Base-by-base conservation (phyloP, 2,329 filamentous ascomycete species). In the Pseudocercospora fijiensis region DNA sequence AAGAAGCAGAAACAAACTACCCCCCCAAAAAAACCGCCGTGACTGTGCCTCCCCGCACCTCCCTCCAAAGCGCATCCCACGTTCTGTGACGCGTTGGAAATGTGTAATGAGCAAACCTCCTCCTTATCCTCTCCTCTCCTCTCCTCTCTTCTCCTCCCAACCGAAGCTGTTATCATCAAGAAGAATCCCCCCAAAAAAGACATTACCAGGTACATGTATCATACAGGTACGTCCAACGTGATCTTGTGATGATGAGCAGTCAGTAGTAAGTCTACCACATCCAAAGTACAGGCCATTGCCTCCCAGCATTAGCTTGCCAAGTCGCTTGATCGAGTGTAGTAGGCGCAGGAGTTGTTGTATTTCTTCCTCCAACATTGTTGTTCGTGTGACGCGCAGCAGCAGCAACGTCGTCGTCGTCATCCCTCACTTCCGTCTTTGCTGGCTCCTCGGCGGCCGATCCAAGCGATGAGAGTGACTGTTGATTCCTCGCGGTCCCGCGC, bases 401-500 rank as follows among this genome's bases (percentile, higher is more conserved):
- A 33, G 47, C n/a, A n/a, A n/a, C n/a, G n/a, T n/a, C n/a, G n/a
- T n/a, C n/a, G n/a, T n/a, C 10, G 20, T 55, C 28, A 24, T 18
- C 27, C 20, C 16, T 49, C 59, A 69, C 66, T 69, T 69, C 60
- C 67, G 60, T 53, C 67, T 63, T 64, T 68, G 67, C 56, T 64
- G 64, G 56, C 60, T 65, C 51, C 65, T 57, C 57, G 66, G 64
- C 58, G 58, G 57, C 33, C 64, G 47, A 37, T 68, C 64, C 18
- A 56, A 41, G 22, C 62, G 61, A 57, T 63, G 58, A 18, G 52
- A 60, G 9, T 62, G 57, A 24, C 51, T 59, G 59, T 67, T 63
- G 55, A 65, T 64, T 47, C 62, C 67, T 64, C 66, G 64, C 67
- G 66, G 64, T 67, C 67, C 67, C 62, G 59, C 60, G 62, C 67